Evolutionary conservation across 176 grass and related monocot genomes (phyloP).

Genomic region (Raddia distichophylla): DNA sequence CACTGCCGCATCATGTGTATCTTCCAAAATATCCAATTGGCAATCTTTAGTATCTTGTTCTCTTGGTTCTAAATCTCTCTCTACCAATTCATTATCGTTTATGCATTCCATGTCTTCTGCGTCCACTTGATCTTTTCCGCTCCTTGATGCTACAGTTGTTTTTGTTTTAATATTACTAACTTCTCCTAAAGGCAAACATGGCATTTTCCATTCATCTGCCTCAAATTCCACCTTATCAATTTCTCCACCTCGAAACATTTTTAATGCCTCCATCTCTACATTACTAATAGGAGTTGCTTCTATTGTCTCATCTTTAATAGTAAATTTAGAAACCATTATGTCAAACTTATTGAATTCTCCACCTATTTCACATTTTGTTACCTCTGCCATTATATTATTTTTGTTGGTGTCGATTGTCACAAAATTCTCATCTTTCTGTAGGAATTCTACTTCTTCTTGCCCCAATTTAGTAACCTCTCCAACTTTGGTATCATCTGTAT

Average conservation of each 20-base stretch:
- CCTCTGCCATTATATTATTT: too few species aligned
- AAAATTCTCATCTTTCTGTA: background rate
- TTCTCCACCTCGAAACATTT: background rate
- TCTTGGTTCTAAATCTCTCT: background rate
- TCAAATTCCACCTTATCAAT: background rate
- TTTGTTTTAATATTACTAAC: background rate
- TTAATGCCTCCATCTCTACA: background rate
- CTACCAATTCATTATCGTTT: background rate
- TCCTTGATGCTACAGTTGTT: background rate
- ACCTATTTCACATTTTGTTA: too few species aligned
- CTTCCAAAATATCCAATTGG: background rate
- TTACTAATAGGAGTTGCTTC: too few species aligned
- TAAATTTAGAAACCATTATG: too few species aligned
- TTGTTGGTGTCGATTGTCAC: background rate
- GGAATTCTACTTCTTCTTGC: background rate
- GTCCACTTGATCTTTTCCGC: background rate
- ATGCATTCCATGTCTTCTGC: background rate
- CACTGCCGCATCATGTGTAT: background rate
- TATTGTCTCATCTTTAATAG: too few species aligned
- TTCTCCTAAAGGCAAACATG: background rate
- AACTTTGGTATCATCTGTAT: background rate
- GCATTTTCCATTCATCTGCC: background rate
- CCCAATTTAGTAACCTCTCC: background rate
- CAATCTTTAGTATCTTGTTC: background rate
- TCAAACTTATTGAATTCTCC: too few species aligned